Percentiles rank a stretch among this genome's conserved stretches.
Conservation (phyloP, 2,329 filamentous ascomycete species). For the Leptographium radiaticola region DNA sequence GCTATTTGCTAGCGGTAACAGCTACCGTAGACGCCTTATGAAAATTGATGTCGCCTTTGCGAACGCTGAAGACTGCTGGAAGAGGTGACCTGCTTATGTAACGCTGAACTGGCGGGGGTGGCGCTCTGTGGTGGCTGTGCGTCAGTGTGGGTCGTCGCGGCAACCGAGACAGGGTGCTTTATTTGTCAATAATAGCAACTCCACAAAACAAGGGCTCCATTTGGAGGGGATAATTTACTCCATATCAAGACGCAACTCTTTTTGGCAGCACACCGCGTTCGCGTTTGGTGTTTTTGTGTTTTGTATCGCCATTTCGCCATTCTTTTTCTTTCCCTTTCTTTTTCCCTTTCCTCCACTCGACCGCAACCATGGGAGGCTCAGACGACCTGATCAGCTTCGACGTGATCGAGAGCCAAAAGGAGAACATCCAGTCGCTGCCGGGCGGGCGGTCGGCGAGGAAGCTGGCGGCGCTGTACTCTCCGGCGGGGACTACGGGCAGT, state of each 20-base stretch:
- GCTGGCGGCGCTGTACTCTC: slow-evolving; percentile 69
- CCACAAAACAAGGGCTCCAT: neutral
- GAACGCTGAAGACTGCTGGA: too few species aligned
- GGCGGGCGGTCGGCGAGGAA: slow-evolving; percentile 80
- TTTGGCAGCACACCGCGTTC: neutral
- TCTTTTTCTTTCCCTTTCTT: neutral
- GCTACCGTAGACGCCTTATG: neutral
- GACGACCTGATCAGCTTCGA: slow-evolving; percentile 62
- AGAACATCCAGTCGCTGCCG: slow-evolving; percentile 91
- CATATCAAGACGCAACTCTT: too few species aligned
- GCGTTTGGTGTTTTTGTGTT: neutral
- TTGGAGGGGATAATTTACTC: neutral
- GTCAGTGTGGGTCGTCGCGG: slow-evolving; percentile 6
- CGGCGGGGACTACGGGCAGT: slow-evolving; percentile 27
- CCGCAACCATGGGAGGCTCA: slow-evolving; percentile 9
- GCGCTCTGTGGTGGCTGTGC: too few species aligned
- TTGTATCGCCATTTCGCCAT: neutral
- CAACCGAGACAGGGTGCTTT: slow-evolving; percentile 5
- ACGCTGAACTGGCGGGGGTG: too few species aligned
- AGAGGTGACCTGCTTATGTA: neutral
- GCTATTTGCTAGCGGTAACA: neutral
- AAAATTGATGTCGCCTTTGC: neutral
- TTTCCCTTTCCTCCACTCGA: neutral
- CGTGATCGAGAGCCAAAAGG: slow-evolving; percentile 90
- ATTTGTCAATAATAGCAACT: slow-evolving; percentile 11